A percentile compares a stretch with the other conserved stretches of the same genome.
phyloP scores from a whole-genome alignment of 805 yeast genomes.

The Saccharomycopsis sp. region DNA sequence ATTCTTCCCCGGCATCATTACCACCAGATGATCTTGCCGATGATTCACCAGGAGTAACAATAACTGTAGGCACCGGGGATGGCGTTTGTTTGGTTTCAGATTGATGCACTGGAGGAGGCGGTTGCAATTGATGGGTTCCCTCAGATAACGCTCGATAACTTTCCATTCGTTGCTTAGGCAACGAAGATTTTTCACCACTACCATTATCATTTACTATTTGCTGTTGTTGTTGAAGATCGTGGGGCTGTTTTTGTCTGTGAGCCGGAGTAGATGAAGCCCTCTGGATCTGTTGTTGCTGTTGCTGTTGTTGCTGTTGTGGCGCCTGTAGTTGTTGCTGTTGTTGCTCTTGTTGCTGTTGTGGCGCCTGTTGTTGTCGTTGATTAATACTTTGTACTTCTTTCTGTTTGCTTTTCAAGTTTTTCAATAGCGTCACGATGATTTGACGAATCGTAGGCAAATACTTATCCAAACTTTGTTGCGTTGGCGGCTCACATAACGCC shows the following conservation, averaged over 20 bases:
- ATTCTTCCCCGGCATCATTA: slow-evolving; percentile 18
- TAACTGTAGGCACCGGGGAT: not conserved
- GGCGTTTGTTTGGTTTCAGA: not conserved
- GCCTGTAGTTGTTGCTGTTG: slow-evolving; percentile 9
- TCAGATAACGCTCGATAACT: slow-evolving; percentile 12
- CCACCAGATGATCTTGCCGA: not conserved
- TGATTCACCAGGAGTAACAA: not conserved
- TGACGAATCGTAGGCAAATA: slow-evolving; percentile 81
- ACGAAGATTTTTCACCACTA: not conserved
- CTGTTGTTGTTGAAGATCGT: too few relatives aligned
- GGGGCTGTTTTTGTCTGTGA: too few relatives aligned
- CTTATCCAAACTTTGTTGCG: slow-evolving; percentile 71
- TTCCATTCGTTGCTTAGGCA: slow-evolving; percentile 18
- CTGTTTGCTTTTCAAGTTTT: slow-evolving; percentile 77
- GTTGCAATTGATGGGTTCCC: slow-evolving; percentile 3
- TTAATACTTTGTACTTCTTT: slow-evolving; percentile 39
- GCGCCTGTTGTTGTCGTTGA: slow-evolving; percentile 23
- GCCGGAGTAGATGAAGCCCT: slow-evolving; percentile 8
- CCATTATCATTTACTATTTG: too few relatives aligned
- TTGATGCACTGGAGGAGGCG: not conserved
- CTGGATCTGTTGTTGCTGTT: slow-evolving; percentile 16
- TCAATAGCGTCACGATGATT: slow-evolving; percentile 73
- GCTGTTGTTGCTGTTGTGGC: slow-evolving; percentile 14
- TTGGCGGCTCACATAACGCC: slow-evolving; percentile 78
- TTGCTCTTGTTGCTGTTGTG: slow-evolving; percentile 18